These are phyloP conservation scores for Crithidia expoeki DNA, from an alignment of 208 protist genomes.

Conservation along the genomic window DNA sequence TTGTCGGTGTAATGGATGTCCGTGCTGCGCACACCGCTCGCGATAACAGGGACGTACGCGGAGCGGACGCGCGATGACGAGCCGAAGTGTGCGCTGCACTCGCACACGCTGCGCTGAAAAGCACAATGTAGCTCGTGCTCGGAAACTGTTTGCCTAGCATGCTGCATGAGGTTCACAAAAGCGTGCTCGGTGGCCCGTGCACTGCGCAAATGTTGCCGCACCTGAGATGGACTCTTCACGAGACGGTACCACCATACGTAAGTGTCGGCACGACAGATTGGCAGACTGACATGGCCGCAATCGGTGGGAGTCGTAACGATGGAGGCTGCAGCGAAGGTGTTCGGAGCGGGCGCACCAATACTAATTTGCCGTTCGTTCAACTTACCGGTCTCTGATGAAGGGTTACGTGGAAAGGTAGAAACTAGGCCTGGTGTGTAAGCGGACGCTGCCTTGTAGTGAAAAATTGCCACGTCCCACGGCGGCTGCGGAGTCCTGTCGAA, in stretches of 20 bases:
- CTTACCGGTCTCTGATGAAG: no score
- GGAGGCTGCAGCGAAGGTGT: neutral
- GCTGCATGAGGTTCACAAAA: conserved; percentile 38
- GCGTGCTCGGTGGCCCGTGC: conserved; percentile 49
- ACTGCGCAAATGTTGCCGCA: conserved; percentile 46
- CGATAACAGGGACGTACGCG: conserved; percentile 64
- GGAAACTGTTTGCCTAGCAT: conserved; percentile 14
- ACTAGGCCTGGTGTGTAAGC: conserved; percentile 15
- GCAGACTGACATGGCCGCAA: conserved; percentile 1
- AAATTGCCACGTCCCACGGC: neutral
- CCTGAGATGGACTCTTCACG: conserved; percentile 39
- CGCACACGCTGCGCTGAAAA: conserved; percentile 32
- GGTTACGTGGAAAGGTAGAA: neutral
- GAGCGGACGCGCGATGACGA: conserved; percentile 21
- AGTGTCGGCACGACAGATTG: conserved; percentile 11
- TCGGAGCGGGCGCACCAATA: neutral
- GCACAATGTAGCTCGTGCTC: conserved; percentile 43
- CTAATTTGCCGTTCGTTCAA: neutral
- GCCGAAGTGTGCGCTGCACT: conserved; percentile 24
- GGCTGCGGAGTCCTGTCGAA: conserved; percentile 15
- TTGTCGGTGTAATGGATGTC: conserved; percentile 70
- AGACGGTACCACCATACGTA: conserved; percentile 31
- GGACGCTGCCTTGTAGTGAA: conserved; percentile 13
- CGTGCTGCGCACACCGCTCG: conserved; percentile 38
- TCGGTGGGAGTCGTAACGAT: neutral